Percentiles rank a stretch among this genome's conserved stretches.
Conservation (phyloP, 2,329 filamentous ascomycete genomes). For the Cercospora sesami region DNA sequence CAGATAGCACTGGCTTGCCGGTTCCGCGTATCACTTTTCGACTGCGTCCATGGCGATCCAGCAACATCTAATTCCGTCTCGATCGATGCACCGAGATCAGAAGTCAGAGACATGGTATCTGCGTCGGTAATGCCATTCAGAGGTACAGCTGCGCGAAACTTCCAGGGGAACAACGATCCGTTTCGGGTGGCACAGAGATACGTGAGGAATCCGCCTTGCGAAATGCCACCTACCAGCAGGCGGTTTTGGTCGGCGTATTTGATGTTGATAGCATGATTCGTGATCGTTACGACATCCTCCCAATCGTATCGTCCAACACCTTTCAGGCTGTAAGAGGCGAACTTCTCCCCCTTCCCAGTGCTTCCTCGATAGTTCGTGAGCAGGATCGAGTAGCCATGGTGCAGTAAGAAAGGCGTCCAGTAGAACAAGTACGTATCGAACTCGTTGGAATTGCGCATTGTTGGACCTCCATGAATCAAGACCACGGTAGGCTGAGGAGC, state of each 20-base stretch:
- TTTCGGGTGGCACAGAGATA: slow-evolving; percentile 44
- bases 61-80: slow-evolving; percentile 33
- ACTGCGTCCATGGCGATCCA: slow-evolving; percentile 33
- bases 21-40: slow-evolving; percentile 23
- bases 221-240: slow-evolving; percentile 40
- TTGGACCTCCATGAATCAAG: slow-evolving; percentile 43
- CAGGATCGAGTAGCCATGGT: slow-evolving; percentile 43
- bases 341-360: slow-evolving; percentile 38
- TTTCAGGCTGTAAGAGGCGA: slow-evolving; percentile 35
- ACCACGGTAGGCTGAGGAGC: slow-evolving; percentile 40
- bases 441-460: slow-evolving; percentile 31
- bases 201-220: slow-evolving; percentile 33
- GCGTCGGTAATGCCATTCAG: slow-evolving; percentile 43
- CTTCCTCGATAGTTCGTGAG: slow-evolving; percentile 45
- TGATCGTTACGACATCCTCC: slow-evolving; percentile 41
- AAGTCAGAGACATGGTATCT: slow-evolving; percentile 42
- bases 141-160: slow-evolving; percentile 41
- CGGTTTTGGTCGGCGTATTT: slow-evolving; percentile 38
- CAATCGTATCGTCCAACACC: slow-evolving; percentile 43
- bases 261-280: slow-evolving; percentile 38
- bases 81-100: slow-evolving; percentile 34
- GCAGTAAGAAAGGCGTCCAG: slow-evolving; percentile 39
- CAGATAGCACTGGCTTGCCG: slow-evolving; percentile 35
- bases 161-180: slow-evolving; percentile 40
- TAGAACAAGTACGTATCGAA: slow-evolving; percentile 38